A percentile compares a stretch with the other conserved stretches of the same genome.
Evolutionary conservation across 306 rosid species (phyloP).

Genomic region (Vigna mungo): DNA sequence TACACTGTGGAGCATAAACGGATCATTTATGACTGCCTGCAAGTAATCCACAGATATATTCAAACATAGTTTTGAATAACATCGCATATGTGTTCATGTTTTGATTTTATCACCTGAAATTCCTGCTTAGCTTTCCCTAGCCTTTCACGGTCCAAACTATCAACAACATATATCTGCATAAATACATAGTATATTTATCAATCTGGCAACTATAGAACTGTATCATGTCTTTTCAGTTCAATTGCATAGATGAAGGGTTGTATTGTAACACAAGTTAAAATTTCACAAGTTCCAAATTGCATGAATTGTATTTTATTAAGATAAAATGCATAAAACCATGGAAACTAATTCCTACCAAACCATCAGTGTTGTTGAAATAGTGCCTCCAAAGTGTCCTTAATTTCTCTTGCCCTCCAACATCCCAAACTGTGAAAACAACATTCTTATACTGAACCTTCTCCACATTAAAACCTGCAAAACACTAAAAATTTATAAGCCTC

Average conservation of each 20-base stretch:
- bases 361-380: slow-evolving; percentile 97
- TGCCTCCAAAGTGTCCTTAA: slow-evolving; percentile 98
- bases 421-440: slow-evolving; percentile 99
- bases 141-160: slow-evolving; percentile 94
- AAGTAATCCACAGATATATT: slow-evolving; percentile 48
- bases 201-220: not conserved
- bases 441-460: slow-evolving; percentile 99
- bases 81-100: not conserved
- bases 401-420: slow-evolving; percentile 99
- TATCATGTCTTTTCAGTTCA: not conserved
- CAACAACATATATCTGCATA: slow-evolving; percentile 91
- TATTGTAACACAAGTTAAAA: slow-evolving; percentile 24
- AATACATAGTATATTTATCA: slow-evolving; percentile 28
- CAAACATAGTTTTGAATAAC: slow-evolving; percentile 38
- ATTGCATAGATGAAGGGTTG: slow-evolving; percentile 8
- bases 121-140: slow-evolving; percentile 88
- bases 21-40: slow-evolving; percentile 96
- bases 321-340: slow-evolving; percentile 20
- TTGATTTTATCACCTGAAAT: slow-evolving; percentile 72
- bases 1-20: slow-evolving; percentile 97
- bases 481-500: slow-evolving; percentile 17
- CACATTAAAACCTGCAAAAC: slow-evolving; percentile 83
- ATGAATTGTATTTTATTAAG: slow-evolving; percentile 13
- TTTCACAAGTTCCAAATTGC: not conserved
- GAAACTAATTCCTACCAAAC: slow-evolving; percentile 67